Evolutionary conservation across 805 yeast species (phyloP), one percentile per base, ranked within the genome.

Genomic region (Candida ortonii): DNA sequence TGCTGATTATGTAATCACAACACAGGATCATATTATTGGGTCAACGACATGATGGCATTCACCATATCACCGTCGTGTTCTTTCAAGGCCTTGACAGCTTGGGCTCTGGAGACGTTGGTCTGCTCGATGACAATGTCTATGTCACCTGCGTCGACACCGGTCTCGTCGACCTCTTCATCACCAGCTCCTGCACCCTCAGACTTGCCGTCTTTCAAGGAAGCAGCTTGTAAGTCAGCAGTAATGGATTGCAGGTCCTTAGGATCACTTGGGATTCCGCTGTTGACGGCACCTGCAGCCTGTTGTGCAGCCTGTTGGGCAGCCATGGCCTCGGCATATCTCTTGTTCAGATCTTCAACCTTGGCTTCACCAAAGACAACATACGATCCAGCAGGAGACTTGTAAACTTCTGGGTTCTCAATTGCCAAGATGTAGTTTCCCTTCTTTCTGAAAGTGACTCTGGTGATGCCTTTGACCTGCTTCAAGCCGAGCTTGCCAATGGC

Each of bases 311-410:
- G 78, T 66, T 80, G 84, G 49, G 85, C 85, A 59, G 84, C 84
- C 64, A 81, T 84, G 46, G 84, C 82, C 62, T 80, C 84, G 61
- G 84, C 83, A 67, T 84, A 75, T 75, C 88, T 81, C 69, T 85
- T 80, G 70, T 81, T 79, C 68, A 88, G 71, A 73, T 90, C 96
- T 68, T 90, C 97, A 53, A 85, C 84, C 77, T 87, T 85, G 62
- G 96, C 95, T 71, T 89, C 97, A 71, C 98, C 98, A 58, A 90
- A 89, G 52, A 90, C 97, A 56, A 90, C 81, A 76, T 84, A 93
- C 54, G 95, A 82, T 63, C 97, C 96, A 61, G 94, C 84, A 48
- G 80, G 76, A 46, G 96, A 81, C 70, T 76, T 86, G 95, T 73
- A 90, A 43, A 93, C 97, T 55, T 88, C 97, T 67, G 98, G 98